A percentile compares a stretch with the other conserved stretches of the same genome.
These are phyloP conservation scores for Ottelia alismoides DNA, from an alignment of 106 monocot species.

Conservation along the genomic window DNA sequence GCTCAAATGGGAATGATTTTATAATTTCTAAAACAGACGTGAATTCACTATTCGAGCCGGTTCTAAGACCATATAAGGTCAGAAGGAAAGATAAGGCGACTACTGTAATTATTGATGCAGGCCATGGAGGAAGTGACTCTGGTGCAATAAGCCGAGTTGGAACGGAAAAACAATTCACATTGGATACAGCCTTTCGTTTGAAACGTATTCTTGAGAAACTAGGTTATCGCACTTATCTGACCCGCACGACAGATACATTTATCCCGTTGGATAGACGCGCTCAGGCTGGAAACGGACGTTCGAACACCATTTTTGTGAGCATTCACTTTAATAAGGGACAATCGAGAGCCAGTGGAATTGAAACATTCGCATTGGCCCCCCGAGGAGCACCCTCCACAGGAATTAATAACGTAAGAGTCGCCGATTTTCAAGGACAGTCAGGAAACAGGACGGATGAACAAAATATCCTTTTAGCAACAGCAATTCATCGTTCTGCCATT, in stretches of 20 bases:
- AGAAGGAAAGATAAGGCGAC: too few species aligned
- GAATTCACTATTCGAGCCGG: too few species aligned
- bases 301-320: background rate
- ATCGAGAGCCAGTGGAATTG: background rate
- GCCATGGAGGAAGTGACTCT: background rate
- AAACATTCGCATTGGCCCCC: background rate
- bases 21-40: too few species aligned
- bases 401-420: background rate
- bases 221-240: background rate
- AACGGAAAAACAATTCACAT: background rate
- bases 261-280: background rate
- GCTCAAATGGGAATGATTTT: too few species aligned
- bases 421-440: background rate
- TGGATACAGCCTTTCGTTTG: background rate
- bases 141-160: background rate
- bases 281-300: background rate
- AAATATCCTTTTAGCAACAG: background rate
- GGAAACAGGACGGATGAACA: background rate
- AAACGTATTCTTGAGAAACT: background rate
- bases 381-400: background rate
- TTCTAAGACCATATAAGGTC: too few species aligned
- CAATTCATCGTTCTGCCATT: background rate
- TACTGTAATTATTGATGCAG: background rate
- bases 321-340: background rate
- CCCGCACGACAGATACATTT: background rate